phyloP scores from a whole-genome alignment of 1,284 basidiomycete genomes.

The Anthracocystis setariae region DNA sequence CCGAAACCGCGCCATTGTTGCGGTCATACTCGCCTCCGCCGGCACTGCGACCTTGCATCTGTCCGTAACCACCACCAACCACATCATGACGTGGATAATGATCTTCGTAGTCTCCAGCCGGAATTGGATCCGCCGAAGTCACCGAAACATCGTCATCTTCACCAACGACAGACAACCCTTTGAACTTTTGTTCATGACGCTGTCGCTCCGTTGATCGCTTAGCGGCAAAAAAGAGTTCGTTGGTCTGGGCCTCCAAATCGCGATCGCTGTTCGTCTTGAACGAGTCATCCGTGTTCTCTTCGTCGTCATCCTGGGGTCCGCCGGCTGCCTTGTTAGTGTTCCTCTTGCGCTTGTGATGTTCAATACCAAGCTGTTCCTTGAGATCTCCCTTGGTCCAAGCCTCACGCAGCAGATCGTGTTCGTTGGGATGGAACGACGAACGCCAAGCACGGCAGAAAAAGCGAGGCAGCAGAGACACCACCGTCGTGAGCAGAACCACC shows the following conservation, averaged over 20 bases:
- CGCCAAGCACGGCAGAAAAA: constrained; percentile 55
- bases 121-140: constrained; percentile 50
- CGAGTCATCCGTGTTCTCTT: constrained; percentile 11
- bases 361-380: constrained; percentile 56
- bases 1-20: constrained; percentile 39
- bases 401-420: constrained; percentile 60
- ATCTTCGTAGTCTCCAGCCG: constrained; percentile 34
- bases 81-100: constrained; percentile 24
- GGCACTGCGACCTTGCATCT: constrained; percentile 4
- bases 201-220: constrained; percentile 35
- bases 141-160: constrained; percentile 50
- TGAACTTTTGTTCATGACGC: constrained; percentile 20
- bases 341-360: constrained; percentile 33
- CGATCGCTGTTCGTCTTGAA: constrained; percentile 15
- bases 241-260: constrained; percentile 41
- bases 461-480: constrained; percentile 56
- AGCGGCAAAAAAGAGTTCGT: constrained; percentile 30
- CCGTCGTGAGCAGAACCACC: constrained; percentile 52
- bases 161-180: constrained; percentile 29
- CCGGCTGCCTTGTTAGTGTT: constrained; percentile 18
- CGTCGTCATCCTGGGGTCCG: constrained; percentile 11
- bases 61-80: constrained; percentile 18
- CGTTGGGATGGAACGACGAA: constrained; percentile 53
- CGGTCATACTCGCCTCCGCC: constrained; percentile 36
- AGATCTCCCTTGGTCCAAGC: constrained; percentile 59